These are phyloP conservation scores for Vachellia collinsii DNA, from an alignment of 306 rosid genomes.

Conservation along the genomic window DNA sequence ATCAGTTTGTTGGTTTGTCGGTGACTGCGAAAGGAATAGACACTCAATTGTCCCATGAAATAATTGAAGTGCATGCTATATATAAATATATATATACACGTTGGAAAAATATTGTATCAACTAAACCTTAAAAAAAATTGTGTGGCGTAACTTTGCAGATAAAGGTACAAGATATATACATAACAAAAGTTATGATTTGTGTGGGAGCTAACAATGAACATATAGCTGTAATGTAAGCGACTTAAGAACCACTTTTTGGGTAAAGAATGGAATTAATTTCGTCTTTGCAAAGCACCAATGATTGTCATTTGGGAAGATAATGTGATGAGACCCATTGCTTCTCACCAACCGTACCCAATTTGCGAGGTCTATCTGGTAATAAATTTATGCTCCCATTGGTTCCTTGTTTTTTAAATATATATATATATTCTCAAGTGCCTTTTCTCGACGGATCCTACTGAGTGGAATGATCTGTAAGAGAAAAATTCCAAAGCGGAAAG, in stretches of 20 bases:
- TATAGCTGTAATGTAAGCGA: slow-evolving; percentile 23
- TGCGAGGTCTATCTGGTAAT: slow-evolving; percentile 27
- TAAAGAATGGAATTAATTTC: slow-evolving; percentile 5
- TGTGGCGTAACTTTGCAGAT: not conserved
- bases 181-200: not conserved
- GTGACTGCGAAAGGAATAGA: slow-evolving; percentile 2
- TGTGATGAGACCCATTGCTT: slow-evolving; percentile 42
- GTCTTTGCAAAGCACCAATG: slow-evolving; percentile 30
- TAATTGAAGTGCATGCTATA: not conserved
- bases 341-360: slow-evolving; percentile 43
- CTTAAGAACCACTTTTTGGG: slow-evolving; percentile 21
- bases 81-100: no score
- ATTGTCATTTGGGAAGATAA: slow-evolving; percentile 38
- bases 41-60: not conserved
- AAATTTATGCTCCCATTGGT: not conserved
- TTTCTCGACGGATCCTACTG: not conserved
- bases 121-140: not conserved
- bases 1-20: slow-evolving; percentile 25
- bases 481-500: slow-evolving; percentile 19
- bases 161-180: not conserved
- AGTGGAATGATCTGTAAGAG: not conserved
- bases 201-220: not conserved
- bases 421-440: not conserved
- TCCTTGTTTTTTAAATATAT: not conserved
- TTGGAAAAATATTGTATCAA: not conserved